Percentiles rank a stretch among this genome's conserved stretches.
Evolutionary conservation across 139 green algal genomes (phyloP).

Genomic region (Yamagishiella unicocca): DNA sequence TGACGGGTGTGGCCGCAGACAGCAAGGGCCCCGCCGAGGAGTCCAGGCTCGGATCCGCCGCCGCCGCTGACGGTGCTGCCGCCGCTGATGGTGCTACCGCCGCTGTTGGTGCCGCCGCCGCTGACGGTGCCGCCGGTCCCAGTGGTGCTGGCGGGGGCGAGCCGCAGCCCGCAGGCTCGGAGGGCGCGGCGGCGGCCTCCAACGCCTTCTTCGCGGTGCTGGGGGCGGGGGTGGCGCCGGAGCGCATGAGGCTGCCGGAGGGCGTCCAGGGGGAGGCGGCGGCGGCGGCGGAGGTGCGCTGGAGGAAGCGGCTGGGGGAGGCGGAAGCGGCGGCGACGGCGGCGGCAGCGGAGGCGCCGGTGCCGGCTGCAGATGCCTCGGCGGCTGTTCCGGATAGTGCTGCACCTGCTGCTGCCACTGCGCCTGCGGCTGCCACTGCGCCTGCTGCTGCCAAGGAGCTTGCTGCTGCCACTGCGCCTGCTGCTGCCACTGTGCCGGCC

Average conservation of each 20-base stretch:
- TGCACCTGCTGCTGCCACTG: too few species aligned
- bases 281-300: neutral
- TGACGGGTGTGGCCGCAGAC: too few species aligned
- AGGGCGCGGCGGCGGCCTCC: neutral
- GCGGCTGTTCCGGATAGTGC: too few species aligned
- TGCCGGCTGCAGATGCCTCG: neutral
- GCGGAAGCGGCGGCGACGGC: neutral
- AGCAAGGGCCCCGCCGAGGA: too few species aligned
- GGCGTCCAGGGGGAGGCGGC: neutral
- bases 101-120: too few species aligned
- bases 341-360: neutral
- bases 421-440: too few species aligned
- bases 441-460: too few species aligned
- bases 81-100: too few species aligned
- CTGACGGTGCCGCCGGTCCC: too few species aligned
- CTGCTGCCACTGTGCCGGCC: neutral
- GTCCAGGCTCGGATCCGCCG: too few species aligned
- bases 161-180: neutral
- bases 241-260: neutral
- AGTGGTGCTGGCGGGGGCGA: too few species aligned
- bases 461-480: neutral
- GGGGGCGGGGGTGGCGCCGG: neutral
- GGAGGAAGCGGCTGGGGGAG: neutral
- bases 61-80: too few species aligned
- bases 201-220: constrained; percentile 42